Conservation (phyloP, 1,284 basidiomycete genomes). For the Papiliotrema terrestris region DNA sequence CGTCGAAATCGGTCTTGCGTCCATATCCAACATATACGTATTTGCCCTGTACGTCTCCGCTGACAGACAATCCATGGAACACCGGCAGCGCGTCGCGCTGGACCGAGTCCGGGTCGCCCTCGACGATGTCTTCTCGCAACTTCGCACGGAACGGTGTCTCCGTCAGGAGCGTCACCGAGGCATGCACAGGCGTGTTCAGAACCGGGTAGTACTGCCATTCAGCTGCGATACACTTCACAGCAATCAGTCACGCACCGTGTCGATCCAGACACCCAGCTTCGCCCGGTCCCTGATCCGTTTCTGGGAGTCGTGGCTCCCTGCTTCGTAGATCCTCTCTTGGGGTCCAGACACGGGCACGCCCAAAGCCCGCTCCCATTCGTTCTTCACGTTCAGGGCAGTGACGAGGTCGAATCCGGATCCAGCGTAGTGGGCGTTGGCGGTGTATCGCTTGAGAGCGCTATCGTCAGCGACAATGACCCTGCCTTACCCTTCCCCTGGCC, state of each 20-base stretch:
- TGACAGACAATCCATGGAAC: slow-evolving; percentile 45
- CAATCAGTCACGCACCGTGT: slow-evolving; percentile 32
- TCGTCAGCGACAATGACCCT: background rate
- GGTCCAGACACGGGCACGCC: slow-evolving; percentile 39
- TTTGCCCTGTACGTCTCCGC: slow-evolving; percentile 55
- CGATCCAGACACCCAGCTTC: slow-evolving; percentile 46
- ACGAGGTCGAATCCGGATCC: slow-evolving; percentile 46
- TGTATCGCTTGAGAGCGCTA: slow-evolving; percentile 41
- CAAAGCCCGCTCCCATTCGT: slow-evolving; percentile 46
- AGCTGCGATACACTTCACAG: no score
- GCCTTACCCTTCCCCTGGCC: no score
- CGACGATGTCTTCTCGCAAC: slow-evolving; percentile 49
- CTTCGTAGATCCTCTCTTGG: slow-evolving; percentile 44
- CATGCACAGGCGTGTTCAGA: slow-evolving; percentile 68
- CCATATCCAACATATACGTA: slow-evolving; percentile 83
- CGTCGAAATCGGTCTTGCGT: slow-evolving; percentile 69
- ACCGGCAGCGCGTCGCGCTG: slow-evolving; percentile 49
- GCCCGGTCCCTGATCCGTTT: slow-evolving; percentile 27
- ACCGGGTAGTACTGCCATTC: slow-evolving; percentile 65
- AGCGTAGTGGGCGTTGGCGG: slow-evolving; percentile 41
- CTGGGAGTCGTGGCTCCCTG: slow-evolving; percentile 40
- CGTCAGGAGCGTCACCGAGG: slow-evolving; percentile 38
- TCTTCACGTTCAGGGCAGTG: slow-evolving; percentile 45
- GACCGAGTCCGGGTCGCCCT: slow-evolving; percentile 50
- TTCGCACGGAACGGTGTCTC: slow-evolving; percentile 50